Conservation (phyloP, 352 stramenopile species). For the Phytophthora megakarya region DNA sequence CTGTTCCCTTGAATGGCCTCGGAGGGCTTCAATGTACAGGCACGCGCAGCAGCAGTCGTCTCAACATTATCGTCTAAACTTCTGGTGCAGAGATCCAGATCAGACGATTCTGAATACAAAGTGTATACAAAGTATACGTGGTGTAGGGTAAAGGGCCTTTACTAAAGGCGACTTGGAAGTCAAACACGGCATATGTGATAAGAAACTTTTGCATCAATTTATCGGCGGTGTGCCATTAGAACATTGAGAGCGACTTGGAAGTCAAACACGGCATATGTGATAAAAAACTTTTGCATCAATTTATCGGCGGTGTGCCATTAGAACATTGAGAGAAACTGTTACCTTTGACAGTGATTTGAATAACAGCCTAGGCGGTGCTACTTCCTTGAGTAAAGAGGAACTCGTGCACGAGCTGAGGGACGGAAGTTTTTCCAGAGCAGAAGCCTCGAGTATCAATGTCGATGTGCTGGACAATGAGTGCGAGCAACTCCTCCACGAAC, state of each 20-base stretch:
- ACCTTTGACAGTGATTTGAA: too few species aligned
- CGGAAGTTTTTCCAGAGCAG: conserved; percentile 26
- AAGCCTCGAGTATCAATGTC: conserved; percentile 9
- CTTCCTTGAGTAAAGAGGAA: conserved; percentile 31
- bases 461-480: conserved; percentile 14
- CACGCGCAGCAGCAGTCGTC: conserved; percentile 5
- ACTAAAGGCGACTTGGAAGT: too few species aligned
- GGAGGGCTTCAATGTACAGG: conserved; percentile 16
- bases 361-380: conserved; percentile 6
- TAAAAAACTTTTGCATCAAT: neutral
- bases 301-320: neutral
- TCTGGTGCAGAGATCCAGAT: conserved; percentile 13
- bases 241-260: too few species aligned
- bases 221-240: neutral
- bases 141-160: too few species aligned
- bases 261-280: neutral
- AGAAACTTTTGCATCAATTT: neutral
- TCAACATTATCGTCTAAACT: conserved; percentile 33
- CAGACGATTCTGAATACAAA: conserved; percentile 4
- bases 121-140: conserved; percentile 15
- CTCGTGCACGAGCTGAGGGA: conserved; percentile 34
- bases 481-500: conserved; percentile 24
- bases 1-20: conserved; percentile 10
- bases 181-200: neutral
- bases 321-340: neutral